Evolutionary conservation across 306 rosid species (phyloP).

Genomic region (Purshia tridentata): DNA sequence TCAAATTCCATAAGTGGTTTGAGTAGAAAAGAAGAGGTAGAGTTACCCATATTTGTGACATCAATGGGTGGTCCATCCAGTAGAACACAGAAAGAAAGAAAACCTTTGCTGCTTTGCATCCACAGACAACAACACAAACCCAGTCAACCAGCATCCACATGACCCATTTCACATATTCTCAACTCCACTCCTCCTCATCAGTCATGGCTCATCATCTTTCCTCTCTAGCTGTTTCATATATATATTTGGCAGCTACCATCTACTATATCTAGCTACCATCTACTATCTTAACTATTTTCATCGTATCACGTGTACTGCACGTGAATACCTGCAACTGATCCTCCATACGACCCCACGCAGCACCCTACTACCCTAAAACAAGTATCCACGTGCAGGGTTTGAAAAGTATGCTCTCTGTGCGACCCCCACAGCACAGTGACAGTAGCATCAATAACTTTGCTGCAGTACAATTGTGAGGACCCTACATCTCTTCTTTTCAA

Average conservation of each 20-base stretch:
- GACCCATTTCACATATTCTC: too few relatives aligned
- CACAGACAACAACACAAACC: background rate
- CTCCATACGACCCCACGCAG: background rate
- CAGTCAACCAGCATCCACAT: background rate
- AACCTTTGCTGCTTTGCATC: background rate
- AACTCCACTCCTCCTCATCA: too few relatives aligned
- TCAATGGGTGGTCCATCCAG: background rate
- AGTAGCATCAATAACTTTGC: background rate
- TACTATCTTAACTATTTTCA: background rate
- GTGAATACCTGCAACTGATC: conserved; percentile 7
- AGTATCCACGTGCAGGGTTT: conserved; percentile 30
- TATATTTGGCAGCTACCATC: too few relatives aligned
- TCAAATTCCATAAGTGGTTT: background rate
- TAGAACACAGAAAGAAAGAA: background rate
- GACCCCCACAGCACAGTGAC: background rate
- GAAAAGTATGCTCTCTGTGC: conserved; percentile 17
- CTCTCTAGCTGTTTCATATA: background rate
- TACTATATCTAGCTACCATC: too few relatives aligned
- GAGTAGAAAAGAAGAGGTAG: too few relatives aligned
- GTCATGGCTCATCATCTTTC: too few relatives aligned
- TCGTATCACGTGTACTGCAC: conserved; percentile 22
- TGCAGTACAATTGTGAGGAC: background rate
- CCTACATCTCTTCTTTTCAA: background rate
- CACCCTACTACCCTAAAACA: background rate
- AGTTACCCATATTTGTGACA: background rate